Base-by-base conservation (phyloP, 768 basidiomycete genomes). In the Favolaschia claudopus region DNA sequence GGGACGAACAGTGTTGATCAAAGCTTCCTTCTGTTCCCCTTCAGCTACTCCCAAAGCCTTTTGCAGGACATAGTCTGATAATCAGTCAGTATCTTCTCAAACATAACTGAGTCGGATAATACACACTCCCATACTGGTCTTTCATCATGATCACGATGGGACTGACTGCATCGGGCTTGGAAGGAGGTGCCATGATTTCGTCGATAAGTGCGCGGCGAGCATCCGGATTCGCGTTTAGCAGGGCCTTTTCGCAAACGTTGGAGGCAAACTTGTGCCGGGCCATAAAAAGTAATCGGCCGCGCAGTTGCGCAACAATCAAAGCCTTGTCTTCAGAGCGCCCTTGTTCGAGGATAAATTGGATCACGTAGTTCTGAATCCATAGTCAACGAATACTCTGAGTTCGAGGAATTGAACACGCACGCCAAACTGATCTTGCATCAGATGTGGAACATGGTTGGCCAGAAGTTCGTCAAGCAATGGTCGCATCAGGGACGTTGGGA, bases 401-500 rank as follows among this genome's bases (percentile, higher is more conserved):
- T 2, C 22, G n/a, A 38, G 9, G 33, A 32, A 46, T 25, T 40
- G n/a, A 34, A 49, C 20, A 76, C 87, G 51, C 72, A 94, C 92
- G 51, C 95, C 95, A 68, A 95, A 97, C 71, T 93, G 91, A 75
- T 98, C 92, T 69, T 90, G 87, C 84, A 95, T 95, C 37, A 99
- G 77, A 48, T 82, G 82, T 58, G 83, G 75, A 29, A 89, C 84
- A 67, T 86, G 85, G 25, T 82, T 80, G 68, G 92, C 31, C 43
- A 64, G 90, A 50, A 99, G 75, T 70, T 97, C 95, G 44, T 95
- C 91, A 67, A 97, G 78, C 29, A 99, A 77, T 0, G 85, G 81
- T 48, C 88, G 83, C 0, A 85, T 88, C 40, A 87, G 84, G 10
- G 83, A 82, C 24, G 86, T 82, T 0, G 91, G 85, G 24, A 96